Evolutionary conservation across 2,329 filamentous ascomycete genomes (phyloP).

Genomic region (Aspergillus ochraceoroseus): DNA sequence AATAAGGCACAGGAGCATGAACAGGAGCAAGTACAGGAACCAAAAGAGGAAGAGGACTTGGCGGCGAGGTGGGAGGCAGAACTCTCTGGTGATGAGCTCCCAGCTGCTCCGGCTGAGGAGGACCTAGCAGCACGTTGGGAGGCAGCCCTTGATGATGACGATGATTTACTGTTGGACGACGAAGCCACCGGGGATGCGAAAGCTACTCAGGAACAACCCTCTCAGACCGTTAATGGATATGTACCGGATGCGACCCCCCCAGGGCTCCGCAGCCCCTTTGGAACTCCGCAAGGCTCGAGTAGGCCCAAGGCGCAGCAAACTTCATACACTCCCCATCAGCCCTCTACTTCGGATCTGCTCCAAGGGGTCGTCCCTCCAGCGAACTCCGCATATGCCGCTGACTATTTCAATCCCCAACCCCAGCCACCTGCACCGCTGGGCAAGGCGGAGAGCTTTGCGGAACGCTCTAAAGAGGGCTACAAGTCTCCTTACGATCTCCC

Average conservation of each 20-base stretch:
- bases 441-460: conserved; percentile 76
- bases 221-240: conserved; percentile 25
- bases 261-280: conserved; percentile 27
- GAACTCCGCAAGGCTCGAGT: conserved; percentile 24
- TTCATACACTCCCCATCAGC: conserved; percentile 50
- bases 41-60: conserved; percentile 55
- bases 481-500: conserved; percentile 92
- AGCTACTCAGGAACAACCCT: conserved; percentile 19
- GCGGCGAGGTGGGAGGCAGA: conserved; percentile 80
- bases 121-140: conserved; percentile 67
- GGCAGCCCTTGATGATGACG: conserved; percentile 54
- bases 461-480: conserved; percentile 88
- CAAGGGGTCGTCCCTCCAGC: conserved; percentile 30
- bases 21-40: no score
- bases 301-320: conserved; percentile 30
- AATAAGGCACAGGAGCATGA: conserved; percentile 22
- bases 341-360: conserved; percentile 47
- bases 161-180: conserved; percentile 76
- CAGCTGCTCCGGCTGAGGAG: conserved; percentile 53
- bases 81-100: conserved; percentile 41
- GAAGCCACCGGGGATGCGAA: conserved; percentile 32
- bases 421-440: conserved; percentile 31
- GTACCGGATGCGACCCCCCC: conserved; percentile 11
- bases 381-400: conserved; percentile 18
- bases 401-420: conserved; percentile 27